Percentiles rank a stretch among this genome's conserved stretches.
phyloP scores from a whole-genome alignment of 2,329 filamentous ascomycete species.

The Fusarium siculi region DNA sequence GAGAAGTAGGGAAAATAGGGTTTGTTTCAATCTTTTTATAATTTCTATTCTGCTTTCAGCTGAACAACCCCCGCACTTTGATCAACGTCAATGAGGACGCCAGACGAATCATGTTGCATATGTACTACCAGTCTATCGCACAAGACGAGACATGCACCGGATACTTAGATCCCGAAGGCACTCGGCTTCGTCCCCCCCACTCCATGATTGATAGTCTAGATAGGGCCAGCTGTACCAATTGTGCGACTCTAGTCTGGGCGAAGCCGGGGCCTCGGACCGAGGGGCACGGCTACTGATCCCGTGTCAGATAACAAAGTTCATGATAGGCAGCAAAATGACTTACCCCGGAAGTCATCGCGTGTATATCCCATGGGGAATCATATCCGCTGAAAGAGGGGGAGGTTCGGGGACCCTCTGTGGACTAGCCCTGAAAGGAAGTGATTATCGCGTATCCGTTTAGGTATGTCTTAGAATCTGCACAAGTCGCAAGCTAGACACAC shows the following conservation, averaged over 20 bases:
- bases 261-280: constrained; percentile 18
- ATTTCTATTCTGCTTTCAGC: not conserved
- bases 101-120: constrained; percentile 12
- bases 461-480: not conserved
- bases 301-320: not conserved
- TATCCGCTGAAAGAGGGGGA: not conserved
- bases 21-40: not conserved
- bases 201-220: not conserved
- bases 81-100: not conserved
- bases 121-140: not conserved
- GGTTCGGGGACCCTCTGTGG: not conserved
- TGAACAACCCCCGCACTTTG: constrained; percentile 18
- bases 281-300: not conserved
- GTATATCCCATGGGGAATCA: not conserved
- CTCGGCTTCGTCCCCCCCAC: not conserved
- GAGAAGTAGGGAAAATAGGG: not conserved
- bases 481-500: not conserved
- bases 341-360: not conserved
- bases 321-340: not conserved
- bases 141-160: not conserved
- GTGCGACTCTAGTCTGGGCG: not conserved
- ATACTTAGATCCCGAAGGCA: constrained; percentile 3
- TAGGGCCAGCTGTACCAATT: not conserved
- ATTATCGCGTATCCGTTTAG: not conserved
- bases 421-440: not conserved